phyloP scores from a whole-genome alignment of 1,284 basidiomycete genomes.

The Pseudomicrostroma phylloplanum region DNA sequence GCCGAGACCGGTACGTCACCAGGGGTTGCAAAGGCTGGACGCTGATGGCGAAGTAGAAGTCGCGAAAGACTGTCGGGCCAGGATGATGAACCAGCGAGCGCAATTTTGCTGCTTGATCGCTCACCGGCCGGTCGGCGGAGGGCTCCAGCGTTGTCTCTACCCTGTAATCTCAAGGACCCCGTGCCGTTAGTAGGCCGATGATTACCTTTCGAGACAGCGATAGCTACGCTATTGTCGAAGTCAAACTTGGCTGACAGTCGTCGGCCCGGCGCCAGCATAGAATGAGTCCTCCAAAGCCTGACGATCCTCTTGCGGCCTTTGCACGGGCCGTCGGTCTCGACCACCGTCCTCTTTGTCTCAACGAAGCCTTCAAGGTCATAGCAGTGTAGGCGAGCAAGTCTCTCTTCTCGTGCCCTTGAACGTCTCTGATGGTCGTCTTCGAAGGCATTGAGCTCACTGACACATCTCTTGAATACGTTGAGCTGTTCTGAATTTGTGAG shows the following conservation, averaged over 20 bases:
- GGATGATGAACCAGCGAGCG: not conserved
- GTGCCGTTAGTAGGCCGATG: not conserved
- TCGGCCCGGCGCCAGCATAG: not conserved
- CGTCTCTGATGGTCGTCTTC: constrained; percentile 3
- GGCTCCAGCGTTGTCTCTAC: not conserved
- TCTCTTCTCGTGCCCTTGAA: not conserved
- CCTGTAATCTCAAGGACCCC: not conserved
- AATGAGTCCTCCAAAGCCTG: not conserved
- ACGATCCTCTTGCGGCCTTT: not conserved
- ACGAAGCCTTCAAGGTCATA: constrained; percentile 1
- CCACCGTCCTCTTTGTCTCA: not conserved
- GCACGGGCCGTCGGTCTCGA: not conserved
- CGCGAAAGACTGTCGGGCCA: not conserved
- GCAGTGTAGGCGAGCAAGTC: not conserved
- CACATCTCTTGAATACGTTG: not conserved
- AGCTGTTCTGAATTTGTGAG: not conserved
- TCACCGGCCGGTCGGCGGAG: not conserved
- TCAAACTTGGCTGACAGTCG: not conserved
- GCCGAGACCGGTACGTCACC: too few species aligned
- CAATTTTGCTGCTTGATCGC: not conserved
- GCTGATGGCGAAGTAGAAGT: too few species aligned
- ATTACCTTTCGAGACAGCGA: not conserved
- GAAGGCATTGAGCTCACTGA: constrained; percentile 3
- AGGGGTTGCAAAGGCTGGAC: too few species aligned
- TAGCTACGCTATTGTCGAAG: not conserved